phyloP scores from a whole-genome alignment of 208 protist species.

The Trypanosoma cruzi region DNA sequence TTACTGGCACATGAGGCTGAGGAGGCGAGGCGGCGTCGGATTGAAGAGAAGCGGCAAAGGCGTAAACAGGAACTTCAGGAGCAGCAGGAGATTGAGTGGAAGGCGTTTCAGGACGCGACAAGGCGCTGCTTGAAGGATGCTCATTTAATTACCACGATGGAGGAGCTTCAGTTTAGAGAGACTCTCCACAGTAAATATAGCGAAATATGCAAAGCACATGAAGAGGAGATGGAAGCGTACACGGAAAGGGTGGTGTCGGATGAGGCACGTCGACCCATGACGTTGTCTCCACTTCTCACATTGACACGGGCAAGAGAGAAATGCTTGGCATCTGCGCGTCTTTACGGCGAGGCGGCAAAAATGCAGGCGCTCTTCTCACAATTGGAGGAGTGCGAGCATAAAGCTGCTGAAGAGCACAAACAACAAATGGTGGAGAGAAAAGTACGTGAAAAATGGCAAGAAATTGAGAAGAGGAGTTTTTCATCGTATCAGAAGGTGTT shows the following conservation, averaged over 20 bases:
- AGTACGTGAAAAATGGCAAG: slow-evolving; percentile 14
- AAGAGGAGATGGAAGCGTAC: slow-evolving; percentile 50
- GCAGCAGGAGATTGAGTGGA: slow-evolving; percentile 59
- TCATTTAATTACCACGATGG: slow-evolving; percentile 11
- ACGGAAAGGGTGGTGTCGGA: slow-evolving; percentile 14
- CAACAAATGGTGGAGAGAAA: slow-evolving; percentile 25
- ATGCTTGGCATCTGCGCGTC: slow-evolving; percentile 32
- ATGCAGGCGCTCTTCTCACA: slow-evolving; percentile 13
- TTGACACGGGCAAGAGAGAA: slow-evolving; percentile 37
- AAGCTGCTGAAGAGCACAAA: slow-evolving; percentile 17
- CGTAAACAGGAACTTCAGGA: slow-evolving; percentile 37
- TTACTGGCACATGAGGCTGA: slow-evolving; percentile 28
- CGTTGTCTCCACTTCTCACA: slow-evolving; percentile 29
- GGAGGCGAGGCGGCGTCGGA: slow-evolving; percentile 15
- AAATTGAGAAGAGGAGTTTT: slow-evolving; percentile 4
- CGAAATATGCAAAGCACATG: slow-evolving; percentile 36
- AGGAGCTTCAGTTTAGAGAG: slow-evolving; percentile 25
- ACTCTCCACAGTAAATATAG: slow-evolving; percentile 33
- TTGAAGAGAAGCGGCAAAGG: slow-evolving; percentile 10
- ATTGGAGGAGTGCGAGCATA: not conserved
- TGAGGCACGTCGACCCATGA: slow-evolving; percentile 39
- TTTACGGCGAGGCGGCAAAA: slow-evolving; percentile 37
- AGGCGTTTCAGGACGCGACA: slow-evolving; percentile 49
- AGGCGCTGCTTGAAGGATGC: slow-evolving; percentile 19
- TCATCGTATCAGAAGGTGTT: slow-evolving; percentile 18